Evolutionary conservation across 139 green algal genomes (phyloP).

Genomic region (Chlamydomonas sphaeroides): DNA sequence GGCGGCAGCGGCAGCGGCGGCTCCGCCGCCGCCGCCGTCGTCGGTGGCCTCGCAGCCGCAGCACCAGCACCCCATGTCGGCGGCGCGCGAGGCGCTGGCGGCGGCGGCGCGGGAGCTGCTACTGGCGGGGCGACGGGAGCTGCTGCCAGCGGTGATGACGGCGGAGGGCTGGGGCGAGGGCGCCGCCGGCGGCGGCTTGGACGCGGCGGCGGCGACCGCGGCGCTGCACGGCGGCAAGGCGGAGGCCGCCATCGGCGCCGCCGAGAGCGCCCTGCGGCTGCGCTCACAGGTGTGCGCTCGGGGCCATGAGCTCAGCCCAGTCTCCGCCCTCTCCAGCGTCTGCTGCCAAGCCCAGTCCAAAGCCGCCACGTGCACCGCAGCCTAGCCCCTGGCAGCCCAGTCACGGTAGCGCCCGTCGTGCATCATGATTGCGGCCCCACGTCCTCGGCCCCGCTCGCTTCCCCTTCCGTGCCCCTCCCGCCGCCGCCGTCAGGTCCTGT

Average conservation of each 20-base stretch:
- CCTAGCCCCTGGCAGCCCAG: no score
- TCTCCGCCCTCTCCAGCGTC: no score
- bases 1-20: not conserved
- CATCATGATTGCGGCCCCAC: no score
- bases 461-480: no score
- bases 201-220: not conserved
- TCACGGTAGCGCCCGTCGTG: no score
- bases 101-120: constrained; percentile 35
- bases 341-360: no score
- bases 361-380: no score
- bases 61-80: not conserved
- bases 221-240: constrained; percentile 16
- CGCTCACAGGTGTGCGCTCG: constrained; percentile 37
- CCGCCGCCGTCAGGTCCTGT: not conserved
- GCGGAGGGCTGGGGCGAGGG: constrained; percentile 53
- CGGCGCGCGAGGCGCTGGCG: constrained; percentile 42
- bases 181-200: not conserved
- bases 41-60: no score
- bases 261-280: constrained; percentile 39
- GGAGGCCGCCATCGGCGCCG: constrained; percentile 6
- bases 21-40: not conserved
- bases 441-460: no score
- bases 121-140: constrained; percentile 38
- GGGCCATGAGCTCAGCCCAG: no score
- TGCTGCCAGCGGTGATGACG: constrained; percentile 57